A percentile compares a stretch with the other conserved stretches of the same genome.
Conservation (phyloP, 2,329 filamentous ascomycete species). For the Myriangium duriaei region DNA sequence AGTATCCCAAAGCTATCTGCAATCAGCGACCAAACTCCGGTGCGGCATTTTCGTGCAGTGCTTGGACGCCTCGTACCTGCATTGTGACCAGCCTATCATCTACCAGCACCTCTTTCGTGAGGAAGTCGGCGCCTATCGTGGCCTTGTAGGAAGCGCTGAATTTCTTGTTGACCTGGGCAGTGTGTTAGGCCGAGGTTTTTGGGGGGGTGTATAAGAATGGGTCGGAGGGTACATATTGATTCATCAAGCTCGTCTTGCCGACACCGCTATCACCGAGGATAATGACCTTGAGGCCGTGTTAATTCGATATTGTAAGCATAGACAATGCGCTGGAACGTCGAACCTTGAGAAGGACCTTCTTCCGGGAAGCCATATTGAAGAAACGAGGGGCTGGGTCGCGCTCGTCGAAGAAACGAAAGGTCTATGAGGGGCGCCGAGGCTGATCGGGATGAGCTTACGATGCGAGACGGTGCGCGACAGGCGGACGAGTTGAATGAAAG, state of each 20-base stretch:
- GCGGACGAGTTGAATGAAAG: neutral
- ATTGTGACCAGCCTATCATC: constrained; percentile 97
- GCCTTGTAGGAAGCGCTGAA: constrained; percentile 99
- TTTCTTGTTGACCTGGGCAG: constrained; percentile 98
- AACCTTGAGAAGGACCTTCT: constrained; percentile 29
- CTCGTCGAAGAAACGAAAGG: neutral
- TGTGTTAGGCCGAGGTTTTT: too few species aligned
- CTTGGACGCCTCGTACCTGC: constrained; percentile 50
- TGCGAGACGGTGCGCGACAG: neutral
- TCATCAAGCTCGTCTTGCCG: constrained; percentile 99
- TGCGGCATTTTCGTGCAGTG: constrained; percentile 13
- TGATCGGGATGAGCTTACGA: neutral
- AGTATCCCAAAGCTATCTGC: constrained; percentile 80
- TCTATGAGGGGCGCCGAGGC: neutral
- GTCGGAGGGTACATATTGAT: constrained; percentile 99
- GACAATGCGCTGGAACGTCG: too few species aligned
- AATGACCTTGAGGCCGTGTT: constrained; percentile 57
- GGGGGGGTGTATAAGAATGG: too few species aligned
- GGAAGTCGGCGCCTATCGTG: constrained; percentile 95
- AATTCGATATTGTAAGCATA: neutral
- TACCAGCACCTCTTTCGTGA: constrained; percentile 94
- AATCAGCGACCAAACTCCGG: constrained; percentile 11
- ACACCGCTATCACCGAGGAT: constrained; percentile 98
- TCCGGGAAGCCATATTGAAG: constrained; percentile 23
- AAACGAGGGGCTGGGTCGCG: constrained; percentile 4